Evolutionary conservation across 1,284 basidiomycete genomes (phyloP).

Genomic region (Jaminaea rosea): DNA sequence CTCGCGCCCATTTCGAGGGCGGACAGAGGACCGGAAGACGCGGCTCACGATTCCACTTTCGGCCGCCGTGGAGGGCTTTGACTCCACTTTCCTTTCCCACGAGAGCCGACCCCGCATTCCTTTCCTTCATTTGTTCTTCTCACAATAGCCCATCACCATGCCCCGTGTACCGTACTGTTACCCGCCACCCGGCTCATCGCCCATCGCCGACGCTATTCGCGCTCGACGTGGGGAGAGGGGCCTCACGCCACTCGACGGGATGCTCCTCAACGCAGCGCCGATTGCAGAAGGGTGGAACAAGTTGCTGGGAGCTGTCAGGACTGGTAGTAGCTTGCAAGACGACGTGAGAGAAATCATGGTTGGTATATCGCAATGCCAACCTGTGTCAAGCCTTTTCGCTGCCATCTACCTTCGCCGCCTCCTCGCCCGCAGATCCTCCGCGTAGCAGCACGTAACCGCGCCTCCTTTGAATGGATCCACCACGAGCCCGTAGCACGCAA

Average conservation of each 20-base stretch:
- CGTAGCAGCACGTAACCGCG: conserved; percentile 49
- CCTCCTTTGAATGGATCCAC: conserved; percentile 50
- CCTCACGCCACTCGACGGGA: conserved; percentile 49
- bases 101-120: too few species aligned
- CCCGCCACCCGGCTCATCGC: conserved; percentile 43
- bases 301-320: conserved; percentile 48
- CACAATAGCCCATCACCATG: too few species aligned
- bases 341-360: conserved; percentile 50
- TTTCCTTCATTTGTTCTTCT: too few species aligned
- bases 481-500: conserved; percentile 47
- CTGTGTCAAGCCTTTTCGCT: too few species aligned
- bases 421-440: conserved; percentile 44
- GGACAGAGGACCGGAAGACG: too few species aligned
- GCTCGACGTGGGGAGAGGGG: conserved; percentile 48
- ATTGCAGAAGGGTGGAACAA: conserved; percentile 49
- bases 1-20: too few species aligned
- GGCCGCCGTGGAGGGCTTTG: too few species aligned
- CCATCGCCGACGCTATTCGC: conserved; percentile 49
- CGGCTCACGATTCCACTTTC: too few species aligned
- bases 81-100: too few species aligned
- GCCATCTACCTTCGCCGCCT: background rate
- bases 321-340: conserved; percentile 47
- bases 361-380: background rate
- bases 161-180: conserved; percentile 45
- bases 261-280: conserved; percentile 47